Evolutionary conservation across 2,329 filamentous ascomycete species (phyloP), one percentile per base, ranked within the genome.

Genomic region (Fusarium tjaetaba): DNA sequence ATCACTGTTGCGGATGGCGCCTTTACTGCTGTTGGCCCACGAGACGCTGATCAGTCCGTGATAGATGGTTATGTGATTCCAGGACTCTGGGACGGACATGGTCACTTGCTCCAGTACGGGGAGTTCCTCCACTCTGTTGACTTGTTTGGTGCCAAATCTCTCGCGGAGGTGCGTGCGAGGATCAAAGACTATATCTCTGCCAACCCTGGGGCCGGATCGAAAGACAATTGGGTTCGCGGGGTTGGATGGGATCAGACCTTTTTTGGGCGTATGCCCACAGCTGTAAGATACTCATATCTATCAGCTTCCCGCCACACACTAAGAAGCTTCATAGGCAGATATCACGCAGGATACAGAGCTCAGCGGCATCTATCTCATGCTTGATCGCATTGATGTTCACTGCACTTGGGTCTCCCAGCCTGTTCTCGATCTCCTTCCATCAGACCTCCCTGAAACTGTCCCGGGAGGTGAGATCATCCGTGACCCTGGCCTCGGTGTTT

Each of bases 231-330:
- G 92, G 81, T 92, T 51, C 84, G 91, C 62, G 92, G 92, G 0
- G 85, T 92, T 20, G 92, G 92, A 3, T 94, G 92, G 92, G 91
- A 93, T 77, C 92, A 93, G 82, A 89, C 88, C 65, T 84, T 85
- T 28, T 88, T 92, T 77, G 88, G 89, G 5, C 86, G 86, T 11
- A 91, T 92, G 91, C 92, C 92, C 13, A 89, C 87, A 39, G 89
- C 91, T 75, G 88, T 90, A 81, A 77, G 88, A 84, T 8, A 56
- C 45, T 24, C 13, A 14, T 36, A 16, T 16, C 32, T 20, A 41
- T 9, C 24, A 26, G 18, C 22, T 18, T 16, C 28, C 18, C 26
- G 13, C 10, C 24, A 11, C 15, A 9, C 55, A 30, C 59, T 72
- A 34, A 71, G 16, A 15, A 56, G 41, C 4, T 45, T 5, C 28